Evolutionary conservation across 768 basidiomycete genomes (phyloP).

Genomic region (Leucosporidium creatinivorum): DNA sequence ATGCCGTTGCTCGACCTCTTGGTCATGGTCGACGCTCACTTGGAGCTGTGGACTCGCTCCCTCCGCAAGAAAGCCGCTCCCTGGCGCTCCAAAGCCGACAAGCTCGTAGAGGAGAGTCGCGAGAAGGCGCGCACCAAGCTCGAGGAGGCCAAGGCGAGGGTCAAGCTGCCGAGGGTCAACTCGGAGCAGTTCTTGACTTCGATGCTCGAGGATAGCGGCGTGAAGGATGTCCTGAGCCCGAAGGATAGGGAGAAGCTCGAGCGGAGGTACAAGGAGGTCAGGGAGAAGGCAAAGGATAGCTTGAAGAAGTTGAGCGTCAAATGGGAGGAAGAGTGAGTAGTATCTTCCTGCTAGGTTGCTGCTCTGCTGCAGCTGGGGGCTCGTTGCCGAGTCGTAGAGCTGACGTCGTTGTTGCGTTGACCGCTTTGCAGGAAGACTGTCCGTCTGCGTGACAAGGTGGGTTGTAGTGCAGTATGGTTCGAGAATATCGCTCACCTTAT

Average conservation of each 20-base stretch:
- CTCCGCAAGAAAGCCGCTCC: slow-evolving; percentile 18
- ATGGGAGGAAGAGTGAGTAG: slow-evolving; percentile 70
- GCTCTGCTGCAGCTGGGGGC: too few species aligned
- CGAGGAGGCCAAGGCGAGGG: slow-evolving; percentile 19
- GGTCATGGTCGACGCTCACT: slow-evolving; percentile 33
- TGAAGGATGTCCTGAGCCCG: not conserved
- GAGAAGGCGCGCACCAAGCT: slow-evolving; percentile 20
- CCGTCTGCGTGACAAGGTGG: slow-evolving; percentile 62
- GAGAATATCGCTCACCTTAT: not conserved
- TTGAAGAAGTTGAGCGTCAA: slow-evolving; percentile 53
- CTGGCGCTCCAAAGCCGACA: slow-evolving; percentile 1
- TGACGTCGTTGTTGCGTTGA: too few species aligned
- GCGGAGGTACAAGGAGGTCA: slow-evolving; percentile 19
- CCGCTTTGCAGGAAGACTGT: slow-evolving; percentile 54
- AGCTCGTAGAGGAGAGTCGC: not conserved
- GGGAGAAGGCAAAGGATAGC: slow-evolving; percentile 18
- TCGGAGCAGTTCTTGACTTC: not conserved
- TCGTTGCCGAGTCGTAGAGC: not conserved
- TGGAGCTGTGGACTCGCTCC: slow-evolving; percentile 29
- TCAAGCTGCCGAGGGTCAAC: slow-evolving; percentile 20
- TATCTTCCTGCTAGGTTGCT: slow-evolving; percentile 33
- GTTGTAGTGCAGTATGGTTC: not conserved
- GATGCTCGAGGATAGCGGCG: not conserved
- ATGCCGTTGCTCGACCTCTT: slow-evolving; percentile 33
- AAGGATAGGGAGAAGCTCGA: slow-evolving; percentile 26